A percentile compares a stretch with the other conserved stretches of the same genome.
Evolutionary conservation across 805 yeast species (phyloP).

Genomic region (Saturnispora sanitii): DNA sequence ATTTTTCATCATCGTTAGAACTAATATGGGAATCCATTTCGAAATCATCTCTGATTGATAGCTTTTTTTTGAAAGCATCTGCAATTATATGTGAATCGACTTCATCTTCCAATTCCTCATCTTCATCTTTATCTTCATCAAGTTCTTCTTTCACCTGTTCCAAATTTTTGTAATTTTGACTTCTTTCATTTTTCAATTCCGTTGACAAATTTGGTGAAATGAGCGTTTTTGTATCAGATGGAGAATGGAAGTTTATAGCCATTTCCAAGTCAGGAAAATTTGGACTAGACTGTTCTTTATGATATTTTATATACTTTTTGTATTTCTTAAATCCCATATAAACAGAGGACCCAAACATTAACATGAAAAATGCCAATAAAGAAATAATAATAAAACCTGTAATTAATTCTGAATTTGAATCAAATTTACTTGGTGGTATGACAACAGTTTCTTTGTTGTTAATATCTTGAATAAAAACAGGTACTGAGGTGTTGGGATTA

Average conservation of each 20-base stretch:
- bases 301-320: not conserved
- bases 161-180: not conserved
- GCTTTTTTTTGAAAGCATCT: not conserved
- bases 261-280: not conserved
- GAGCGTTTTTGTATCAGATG: not conserved
- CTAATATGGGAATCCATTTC: not conserved
- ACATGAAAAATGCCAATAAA: not conserved
- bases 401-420: not conserved
- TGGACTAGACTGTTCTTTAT: not conserved
- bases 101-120: not conserved
- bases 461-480: not conserved
- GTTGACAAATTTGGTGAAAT: not conserved
- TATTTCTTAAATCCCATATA: conserved; percentile 5
- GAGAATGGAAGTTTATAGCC: not conserved
- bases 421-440: not conserved
- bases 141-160: not conserved
- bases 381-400: conserved; percentile 2
- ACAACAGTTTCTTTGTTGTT: not conserved
- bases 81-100: too few species aligned
- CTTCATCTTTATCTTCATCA: not conserved
- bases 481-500: not conserved
- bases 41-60: not conserved
- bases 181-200: not conserved
- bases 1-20: not conserved
- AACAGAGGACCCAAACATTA: not conserved